Base-by-base conservation (phyloP, 306 rosid species). In the Gastrolobium villosum region DNA sequence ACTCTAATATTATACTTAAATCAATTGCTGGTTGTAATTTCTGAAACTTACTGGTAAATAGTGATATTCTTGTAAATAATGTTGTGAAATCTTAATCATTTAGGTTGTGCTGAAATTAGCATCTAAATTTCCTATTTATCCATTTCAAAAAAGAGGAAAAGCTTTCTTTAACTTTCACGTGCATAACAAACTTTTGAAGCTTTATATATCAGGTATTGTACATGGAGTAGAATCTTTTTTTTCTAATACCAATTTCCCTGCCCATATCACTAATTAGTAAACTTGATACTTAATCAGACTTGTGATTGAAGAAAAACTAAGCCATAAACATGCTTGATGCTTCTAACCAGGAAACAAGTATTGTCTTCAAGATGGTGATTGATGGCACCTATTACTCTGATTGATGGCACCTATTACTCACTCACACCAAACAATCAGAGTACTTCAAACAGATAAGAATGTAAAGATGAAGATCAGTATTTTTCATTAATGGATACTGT, bases 241-340 rank as follows among this genome's bases (percentile, higher is more conserved):
- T 46, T 10, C 52, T 3, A 39, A 26, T 53, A 35, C 40, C 60
- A 41, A 53, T 80, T 74, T 49, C 37, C 53, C 59, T 4, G 8
- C 43, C 76, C 48, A 32, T 55, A 49, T 68, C 10, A 4, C 10
- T 41, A 10, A 20, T 20, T 20, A 20, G 37, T 72, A n/a, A 60
- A 26, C 54, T 31, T 55, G 63, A 66, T 71, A 40, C 35, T 57
- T 72, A 52, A 66, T 65, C 72, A 14, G 28, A 37, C 48, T 46
- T 30, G 34, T 67, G 59, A 56, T 39, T 57, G 70, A 66, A 66
- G 79, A 65, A 78, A 57, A 65, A 65, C 76, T 34, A 72, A 64
- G 54, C 32, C 60, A 72, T 40, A 4, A 43, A 49, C 36, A 31
- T 78, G 62, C 4, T 74, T 64, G 53, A 26, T 62, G 10, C 79